Conservation (phyloP, 352 stramenopile species). For the Saprolegnia diclina region DNA sequence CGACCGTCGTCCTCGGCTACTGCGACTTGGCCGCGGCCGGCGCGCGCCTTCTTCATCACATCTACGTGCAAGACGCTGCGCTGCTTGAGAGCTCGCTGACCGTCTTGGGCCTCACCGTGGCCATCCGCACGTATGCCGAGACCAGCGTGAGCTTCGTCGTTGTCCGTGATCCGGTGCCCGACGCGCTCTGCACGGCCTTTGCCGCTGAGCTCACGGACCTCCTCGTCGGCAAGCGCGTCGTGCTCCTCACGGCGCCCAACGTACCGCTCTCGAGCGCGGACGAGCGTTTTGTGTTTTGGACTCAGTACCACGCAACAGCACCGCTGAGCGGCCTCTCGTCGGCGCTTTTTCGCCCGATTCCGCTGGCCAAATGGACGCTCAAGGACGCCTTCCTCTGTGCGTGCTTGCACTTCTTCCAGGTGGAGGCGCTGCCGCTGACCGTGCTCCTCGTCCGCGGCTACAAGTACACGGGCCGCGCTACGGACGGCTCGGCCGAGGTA, state of each 20-base stretch:
- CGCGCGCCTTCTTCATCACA: slow-evolving; percentile 16
- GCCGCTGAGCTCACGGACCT: slow-evolving; percentile 16
- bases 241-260: slow-evolving; percentile 12
- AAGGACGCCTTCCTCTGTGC: slow-evolving; percentile 22
- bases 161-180: not conserved
- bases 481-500: slow-evolving; percentile 25
- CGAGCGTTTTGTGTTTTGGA: slow-evolving; percentile 18
- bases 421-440: slow-evolving; percentile 13
- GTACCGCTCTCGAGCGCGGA: slow-evolving; percentile 9
- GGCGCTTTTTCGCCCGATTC: slow-evolving; percentile 16
- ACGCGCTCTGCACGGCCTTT: slow-evolving; percentile 2
- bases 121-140: slow-evolving; percentile 6
- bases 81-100: not conserved
- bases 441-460: slow-evolving; percentile 21
- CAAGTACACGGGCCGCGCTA: slow-evolving; percentile 1
- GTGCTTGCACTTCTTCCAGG: slow-evolving; percentile 26
- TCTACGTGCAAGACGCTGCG: not conserved
- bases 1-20: slow-evolving; percentile 16
- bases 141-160: slow-evolving; percentile 3
- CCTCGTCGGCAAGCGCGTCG: slow-evolving; percentile 10
- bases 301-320: slow-evolving; percentile 3
- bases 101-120: not conserved
- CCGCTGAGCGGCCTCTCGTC: not conserved
- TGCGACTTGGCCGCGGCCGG: slow-evolving; percentile 20
- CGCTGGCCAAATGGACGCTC: slow-evolving; percentile 19